Base-by-base conservation (phyloP, 225 moss, liverwort and hornwort genomes). In the Bryoerythrophyllum caledonicum region DNA sequence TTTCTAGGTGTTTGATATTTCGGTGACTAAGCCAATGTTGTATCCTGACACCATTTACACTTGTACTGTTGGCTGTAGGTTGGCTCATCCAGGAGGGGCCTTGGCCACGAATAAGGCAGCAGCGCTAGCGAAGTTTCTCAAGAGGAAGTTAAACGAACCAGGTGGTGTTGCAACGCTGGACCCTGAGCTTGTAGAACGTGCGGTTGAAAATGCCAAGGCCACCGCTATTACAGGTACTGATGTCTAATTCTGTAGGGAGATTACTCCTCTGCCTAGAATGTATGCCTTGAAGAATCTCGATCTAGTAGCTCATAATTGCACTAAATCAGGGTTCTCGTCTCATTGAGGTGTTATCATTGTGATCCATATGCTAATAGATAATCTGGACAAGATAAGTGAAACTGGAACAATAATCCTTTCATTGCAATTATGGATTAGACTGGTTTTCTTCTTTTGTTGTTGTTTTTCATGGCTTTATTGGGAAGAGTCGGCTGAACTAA, bases 51-150 rank as follows among this genome's bases (percentile, higher is more conserved):
- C 17, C 19, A 49, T 17, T 49, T 49, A 7, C 19, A 49, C 17
- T 49, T 49, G 4, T 20, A 4, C 25, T 20, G 48, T 53, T 66
- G 49, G 57, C n/a, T 86, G 73, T 72, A 94, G 92, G 82, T 83
- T 93, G 84, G 97, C 97, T 49, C 97, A 97, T 84, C 97, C 97
- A 48, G 97, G 97, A 40, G 97, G 94, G 37, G 85, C 91, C 38
- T 85, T 97, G 85, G 90, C 97, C 62, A 94, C 97, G 30, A 97
- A 97, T 65, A 97, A 97, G 82, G 97, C 93, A 73, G 93, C 91
- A 75, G 97, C 97, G 25, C 78, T 97, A 61, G 97, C 91, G 10
- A 94, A 97, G 68, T 97, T 97, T 66, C 68, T 97, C 58, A 85
- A 94, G 77, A 86, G 97, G 79, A 94, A 94, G 81, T 74, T 94